A percentile compares a stretch with the other conserved stretches of the same genome.
These are phyloP conservation scores for Grosmannia serpens DNA, from an alignment of 2,329 filamentous ascomycete genomes.

Conservation along the genomic window DNA sequence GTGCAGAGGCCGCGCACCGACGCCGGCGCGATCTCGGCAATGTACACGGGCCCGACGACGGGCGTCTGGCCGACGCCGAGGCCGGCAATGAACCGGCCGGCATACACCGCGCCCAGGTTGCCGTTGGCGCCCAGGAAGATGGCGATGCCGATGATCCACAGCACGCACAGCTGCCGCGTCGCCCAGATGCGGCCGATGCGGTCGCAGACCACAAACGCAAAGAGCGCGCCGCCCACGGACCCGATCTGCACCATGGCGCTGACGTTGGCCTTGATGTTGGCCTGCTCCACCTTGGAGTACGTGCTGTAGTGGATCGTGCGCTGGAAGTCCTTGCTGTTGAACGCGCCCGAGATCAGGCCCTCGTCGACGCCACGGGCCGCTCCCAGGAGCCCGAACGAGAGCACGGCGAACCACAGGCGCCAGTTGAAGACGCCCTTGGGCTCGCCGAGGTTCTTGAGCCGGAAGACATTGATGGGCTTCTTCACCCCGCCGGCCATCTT, in stretches of 20 bases:
- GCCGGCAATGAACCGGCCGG: constrained; percentile 23
- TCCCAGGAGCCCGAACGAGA: constrained; percentile 64
- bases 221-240: constrained; percentile 49
- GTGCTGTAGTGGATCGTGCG: constrained; percentile 42
- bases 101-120: constrained; percentile 19
- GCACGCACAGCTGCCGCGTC: constrained; percentile 41
- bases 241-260: constrained; percentile 75
- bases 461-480: constrained; percentile 53
- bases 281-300: constrained; percentile 40
- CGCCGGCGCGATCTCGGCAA: constrained; percentile 34
- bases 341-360: constrained; percentile 62
- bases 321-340: constrained; percentile 55
- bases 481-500: constrained; percentile 18
- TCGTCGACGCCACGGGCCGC: constrained; percentile 72
- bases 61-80: constrained; percentile 27
- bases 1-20: constrained; percentile 30
- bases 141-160: constrained; percentile 37
- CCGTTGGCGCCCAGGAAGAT: constrained; percentile 20
- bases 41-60: constrained; percentile 33
- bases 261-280: constrained; percentile 65
- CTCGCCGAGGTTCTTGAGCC: constrained; percentile 49
- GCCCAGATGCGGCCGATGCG: constrained; percentile 52
- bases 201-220: constrained; percentile 48
- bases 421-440: constrained; percentile 65
- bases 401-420: constrained; percentile 64